Percentiles rank a stretch among this genome's conserved stretches.
Evolutionary conservation across 75 land plant genomes (phyloP).

Genomic region (Cunninghamia lanceolata): DNA sequence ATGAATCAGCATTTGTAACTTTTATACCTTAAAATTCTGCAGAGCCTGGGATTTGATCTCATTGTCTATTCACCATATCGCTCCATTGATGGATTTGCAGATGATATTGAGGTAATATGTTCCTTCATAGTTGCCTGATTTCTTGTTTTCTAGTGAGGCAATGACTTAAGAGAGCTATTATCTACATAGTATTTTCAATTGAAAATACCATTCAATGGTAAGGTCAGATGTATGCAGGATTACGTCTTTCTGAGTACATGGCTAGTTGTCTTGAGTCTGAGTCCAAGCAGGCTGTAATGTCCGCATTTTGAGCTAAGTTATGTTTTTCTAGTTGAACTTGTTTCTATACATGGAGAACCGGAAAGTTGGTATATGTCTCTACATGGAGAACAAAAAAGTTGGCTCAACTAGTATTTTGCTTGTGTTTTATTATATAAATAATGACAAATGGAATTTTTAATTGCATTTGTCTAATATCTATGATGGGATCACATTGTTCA

Average conservation of each 20-base stretch:
- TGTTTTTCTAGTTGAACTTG: too few relatives aligned
- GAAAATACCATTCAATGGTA: neutral
- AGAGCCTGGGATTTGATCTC: slow-evolving; percentile 94
- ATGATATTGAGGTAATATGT: slow-evolving; percentile 75
- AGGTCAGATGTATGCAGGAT: neutral
- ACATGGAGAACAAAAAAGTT: too few relatives aligned
- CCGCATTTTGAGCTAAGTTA: too few relatives aligned
- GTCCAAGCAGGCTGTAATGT: too few relatives aligned
- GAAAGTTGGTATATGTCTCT: too few relatives aligned
- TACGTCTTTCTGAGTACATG: neutral
- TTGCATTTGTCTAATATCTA: too few relatives aligned
- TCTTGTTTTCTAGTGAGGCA: neutral
- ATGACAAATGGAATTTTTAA: too few relatives aligned
- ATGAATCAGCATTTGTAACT: slow-evolving; percentile 6
- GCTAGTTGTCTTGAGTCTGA: too few relatives aligned
- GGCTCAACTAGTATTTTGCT: too few relatives aligned
- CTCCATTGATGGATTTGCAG: slow-evolving; percentile 78
- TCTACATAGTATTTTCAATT: neutral
- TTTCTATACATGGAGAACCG: too few relatives aligned
- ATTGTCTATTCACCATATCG: slow-evolving; percentile 98
- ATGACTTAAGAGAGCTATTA: neutral
- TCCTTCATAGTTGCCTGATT: neutral
- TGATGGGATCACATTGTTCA: too few relatives aligned
- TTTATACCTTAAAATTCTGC: slow-evolving; percentile 15
- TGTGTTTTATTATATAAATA: too few relatives aligned